Percentiles rank a stretch among this genome's conserved stretches.
Conservation (phyloP, 495 filamentous ascomycete species). For the Ascodesmis nigricans region DNA sequence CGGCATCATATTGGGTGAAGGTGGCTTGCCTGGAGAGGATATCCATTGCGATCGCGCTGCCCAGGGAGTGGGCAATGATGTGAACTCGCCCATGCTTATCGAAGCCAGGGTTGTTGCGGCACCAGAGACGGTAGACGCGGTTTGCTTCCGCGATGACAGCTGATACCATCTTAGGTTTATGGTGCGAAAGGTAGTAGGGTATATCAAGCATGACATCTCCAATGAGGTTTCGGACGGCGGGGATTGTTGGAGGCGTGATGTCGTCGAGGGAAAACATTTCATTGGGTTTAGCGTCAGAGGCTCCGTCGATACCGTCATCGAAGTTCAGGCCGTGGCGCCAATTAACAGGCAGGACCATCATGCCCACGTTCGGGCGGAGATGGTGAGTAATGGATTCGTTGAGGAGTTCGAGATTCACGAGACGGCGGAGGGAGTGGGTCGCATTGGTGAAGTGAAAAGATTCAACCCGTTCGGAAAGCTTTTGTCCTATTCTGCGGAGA, state of each 20-base stretch:
- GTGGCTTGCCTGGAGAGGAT: slow-evolving; percentile 77
- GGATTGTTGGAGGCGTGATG: slow-evolving; percentile 78
- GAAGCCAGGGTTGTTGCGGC: slow-evolving; percentile 72
- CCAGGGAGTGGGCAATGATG: slow-evolving; percentile 78
- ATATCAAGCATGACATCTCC: slow-evolving; percentile 96
- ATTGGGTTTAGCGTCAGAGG: slow-evolving; percentile 11
- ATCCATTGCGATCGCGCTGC: slow-evolving; percentile 81
- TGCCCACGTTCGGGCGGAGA: slow-evolving; percentile 46
- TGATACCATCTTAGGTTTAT: slow-evolving; percentile 81
- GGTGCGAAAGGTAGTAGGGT: slow-evolving; percentile 87
- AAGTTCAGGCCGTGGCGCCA: slow-evolving; percentile 75
- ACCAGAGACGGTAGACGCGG: slow-evolving; percentile 82
- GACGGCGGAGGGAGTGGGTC: slow-evolving; percentile 73
- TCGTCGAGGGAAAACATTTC: slow-evolving; percentile 63
- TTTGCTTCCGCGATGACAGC: slow-evolving; percentile 86
- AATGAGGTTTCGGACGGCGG: slow-evolving; percentile 70
- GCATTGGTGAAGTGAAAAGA: slow-evolving; percentile 93
- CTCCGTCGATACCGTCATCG: slow-evolving; percentile 40
- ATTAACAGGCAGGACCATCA: slow-evolving; percentile 62
- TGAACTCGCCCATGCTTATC: slow-evolving; percentile 59
- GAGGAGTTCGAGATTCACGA: slow-evolving; percentile 64
- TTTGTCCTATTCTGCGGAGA: slow-evolving; percentile 56
- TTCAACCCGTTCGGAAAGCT: slow-evolving; percentile 84
- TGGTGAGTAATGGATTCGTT: slow-evolving; percentile 48
- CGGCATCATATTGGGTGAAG: slow-evolving; percentile 27